Percentiles rank a stretch among this genome's conserved stretches.
phyloP scores from a whole-genome alignment of 2,329 filamentous ascomycete genomes.

The Tolypocladium amazonense region DNA sequence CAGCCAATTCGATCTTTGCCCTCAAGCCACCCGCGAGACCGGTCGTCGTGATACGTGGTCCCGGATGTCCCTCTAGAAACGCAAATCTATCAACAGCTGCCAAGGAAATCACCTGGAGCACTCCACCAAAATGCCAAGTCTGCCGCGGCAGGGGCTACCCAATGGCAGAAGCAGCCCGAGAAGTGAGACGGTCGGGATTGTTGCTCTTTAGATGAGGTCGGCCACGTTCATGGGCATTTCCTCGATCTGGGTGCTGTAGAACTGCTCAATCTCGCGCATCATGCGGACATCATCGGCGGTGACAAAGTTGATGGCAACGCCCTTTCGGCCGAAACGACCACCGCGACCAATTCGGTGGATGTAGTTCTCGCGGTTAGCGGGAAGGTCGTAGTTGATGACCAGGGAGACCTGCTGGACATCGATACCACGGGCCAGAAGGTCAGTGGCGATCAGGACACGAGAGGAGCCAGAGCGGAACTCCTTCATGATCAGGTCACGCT shows the following conservation, averaged over 20 bases:
- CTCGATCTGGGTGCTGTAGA: constrained; percentile 99
- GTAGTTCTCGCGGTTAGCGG: constrained; percentile 99
- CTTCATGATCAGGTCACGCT: constrained; percentile 99
- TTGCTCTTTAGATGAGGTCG: constrained; percentile 54
- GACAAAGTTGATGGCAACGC: constrained; percentile 99
- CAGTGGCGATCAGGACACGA: constrained; percentile 96
- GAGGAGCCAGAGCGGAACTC: constrained; percentile 99
- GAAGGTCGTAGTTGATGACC: constrained; percentile 99
- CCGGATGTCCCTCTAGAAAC: constrained; percentile 23
- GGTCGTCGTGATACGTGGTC: constrained; percentile 12
- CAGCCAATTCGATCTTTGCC: constrained; percentile 20
- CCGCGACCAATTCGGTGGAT: constrained; percentile 99
- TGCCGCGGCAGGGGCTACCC: constrained; percentile 13
- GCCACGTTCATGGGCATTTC: constrained; percentile 98
- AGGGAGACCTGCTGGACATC: constrained; percentile 99
- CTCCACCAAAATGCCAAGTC: constrained; percentile 17
- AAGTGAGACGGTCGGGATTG: constrained; percentile 12
- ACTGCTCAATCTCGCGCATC: constrained; percentile 99
- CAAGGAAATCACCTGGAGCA: constrained; percentile 19
- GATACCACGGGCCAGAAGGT: constrained; percentile 97
- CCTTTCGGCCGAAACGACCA: constrained; percentile 99
- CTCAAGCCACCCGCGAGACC: constrained; percentile 18
- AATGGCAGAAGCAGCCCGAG: constrained; percentile 10
- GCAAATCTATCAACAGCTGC: constrained; percentile 30
- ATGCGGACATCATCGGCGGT: constrained; percentile 98